phyloP scores from a whole-genome alignment of 2,329 filamentous ascomycete genomes.

The Nannizziopsis barbatae region DNA sequence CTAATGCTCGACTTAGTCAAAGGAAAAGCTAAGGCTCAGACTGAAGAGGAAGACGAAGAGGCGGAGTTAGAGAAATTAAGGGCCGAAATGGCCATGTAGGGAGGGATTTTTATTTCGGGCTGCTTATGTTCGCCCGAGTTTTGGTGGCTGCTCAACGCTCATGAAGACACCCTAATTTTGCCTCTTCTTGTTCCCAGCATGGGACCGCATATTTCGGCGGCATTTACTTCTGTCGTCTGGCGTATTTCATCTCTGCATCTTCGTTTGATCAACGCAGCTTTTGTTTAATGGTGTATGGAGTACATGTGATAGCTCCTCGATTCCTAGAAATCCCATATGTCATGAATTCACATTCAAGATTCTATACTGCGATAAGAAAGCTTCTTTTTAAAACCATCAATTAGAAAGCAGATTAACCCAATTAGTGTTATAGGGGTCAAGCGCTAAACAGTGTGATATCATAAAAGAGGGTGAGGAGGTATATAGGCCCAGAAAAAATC shows the following conservation, averaged over 20 bases:
- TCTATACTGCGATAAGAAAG: not conserved
- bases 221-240: not conserved
- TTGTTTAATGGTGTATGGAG: slow-evolving; percentile 4
- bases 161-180: too few species aligned
- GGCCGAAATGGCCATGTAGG: slow-evolving; percentile 91
- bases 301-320: not conserved
- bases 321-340: slow-evolving; percentile 1
- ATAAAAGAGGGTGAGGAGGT: slow-evolving; percentile 3
- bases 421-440: not conserved
- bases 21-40: slow-evolving; percentile 39
- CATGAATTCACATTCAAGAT: not conserved
- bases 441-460: slow-evolving; percentile 5
- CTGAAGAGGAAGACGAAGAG: slow-evolving; percentile 86
- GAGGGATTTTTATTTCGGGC: not conserved
- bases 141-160: too few species aligned
- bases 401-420: not conserved
- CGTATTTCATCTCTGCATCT: not conserved
- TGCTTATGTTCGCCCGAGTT: not conserved
- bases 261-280: not conserved
- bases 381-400: not conserved
- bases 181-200: not conserved
- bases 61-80: slow-evolving; percentile 86
- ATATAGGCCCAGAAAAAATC: not conserved
- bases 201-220: not conserved
- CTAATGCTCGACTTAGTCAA: slow-evolving; percentile 26